Base-by-base conservation (phyloP, 192 early-diverging fungal genomes). In the Coemansia asiatica region DNA sequence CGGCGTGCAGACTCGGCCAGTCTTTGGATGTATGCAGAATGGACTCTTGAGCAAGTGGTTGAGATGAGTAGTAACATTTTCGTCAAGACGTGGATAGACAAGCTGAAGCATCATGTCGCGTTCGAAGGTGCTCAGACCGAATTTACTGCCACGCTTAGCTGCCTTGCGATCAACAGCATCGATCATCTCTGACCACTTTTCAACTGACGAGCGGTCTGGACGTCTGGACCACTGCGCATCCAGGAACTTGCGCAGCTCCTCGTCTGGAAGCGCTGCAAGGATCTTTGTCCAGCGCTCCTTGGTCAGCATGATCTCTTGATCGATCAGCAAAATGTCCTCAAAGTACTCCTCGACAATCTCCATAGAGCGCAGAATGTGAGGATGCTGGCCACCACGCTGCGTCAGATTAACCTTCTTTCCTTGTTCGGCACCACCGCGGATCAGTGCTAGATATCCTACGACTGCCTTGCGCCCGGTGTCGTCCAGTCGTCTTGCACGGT, bases 21-120 rank as follows among this genome's bases (percentile, higher is more conserved):
- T 96, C 72, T 91, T 93, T 21, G 96, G 96, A 67, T 98, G 96
- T 22, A 96, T 90, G 79, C 95, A 98, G 74, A 98, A 97, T 7
- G 96, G 96, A 67, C 89, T 89, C 74, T 98, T 98, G 26, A 98
- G 86, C 85, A 98, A 92, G 84, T 98, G 96, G 74, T 90, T 92
- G 9, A 96, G 86, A 33, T 91, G 87, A 16, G 87, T 91, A 1
- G 93, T 88, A 23, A 98, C 96, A 56, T 96, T 94, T 28, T 90
- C 88, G 76, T 98, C 95, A 36, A 98, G 85, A 28, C 96, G 88
- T 22, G 96, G 96, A 56, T 98, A 98, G 2, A 86, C 85, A 64
- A 91, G 93, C 76, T 95, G 95, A 63, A 98, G 89, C 60, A 91
- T 84, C 62, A 95, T 91, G 51, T 95, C 95, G 25, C 87, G 75